A percentile compares a stretch with the other conserved stretches of the same genome.
Conservation (phyloP, 2,329 filamentous ascomycete genomes). For the Phaeomoniella chlamydospora region DNA sequence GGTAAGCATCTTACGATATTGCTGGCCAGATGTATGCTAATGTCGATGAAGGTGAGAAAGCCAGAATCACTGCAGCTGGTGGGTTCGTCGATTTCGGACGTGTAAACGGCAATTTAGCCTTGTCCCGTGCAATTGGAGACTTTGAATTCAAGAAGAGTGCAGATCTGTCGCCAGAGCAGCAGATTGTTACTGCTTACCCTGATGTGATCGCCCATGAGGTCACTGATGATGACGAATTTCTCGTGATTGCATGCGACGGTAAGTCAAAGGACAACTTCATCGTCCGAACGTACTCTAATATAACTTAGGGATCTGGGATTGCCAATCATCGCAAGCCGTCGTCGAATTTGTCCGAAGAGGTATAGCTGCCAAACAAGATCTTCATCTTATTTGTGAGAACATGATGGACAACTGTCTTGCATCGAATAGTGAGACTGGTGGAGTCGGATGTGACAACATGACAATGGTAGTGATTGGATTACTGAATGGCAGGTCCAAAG, state of each 20-base stretch:
- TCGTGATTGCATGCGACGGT: conserved; percentile 89
- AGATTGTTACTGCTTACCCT: conserved; percentile 94
- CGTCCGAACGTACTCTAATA: background rate
- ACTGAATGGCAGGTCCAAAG: conserved; percentile 80
- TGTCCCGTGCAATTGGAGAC: conserved; percentile 94
- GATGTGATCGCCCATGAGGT: conserved; percentile 88
- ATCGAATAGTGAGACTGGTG: conserved; percentile 93
- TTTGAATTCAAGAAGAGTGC: conserved; percentile 99
- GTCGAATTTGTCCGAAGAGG: conserved; percentile 93
- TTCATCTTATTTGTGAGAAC: conserved; percentile 94
- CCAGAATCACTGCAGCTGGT: conserved; percentile 85
- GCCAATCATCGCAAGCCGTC: conserved; percentile 94
- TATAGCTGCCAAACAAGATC: conserved; percentile 88
- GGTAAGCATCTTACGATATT: no score
- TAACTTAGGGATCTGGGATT: conserved; percentile 99
- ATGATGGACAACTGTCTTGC: conserved; percentile 99
- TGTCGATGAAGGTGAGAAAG: conserved; percentile 74
- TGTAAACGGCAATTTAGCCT: conserved; percentile 92
- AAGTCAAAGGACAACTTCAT: no score
- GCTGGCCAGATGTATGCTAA: no score
- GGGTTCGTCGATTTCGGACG: conserved; percentile 97
- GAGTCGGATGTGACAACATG: conserved; percentile 99
- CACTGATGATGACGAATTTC: conserved; percentile 85
- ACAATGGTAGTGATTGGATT: conserved; percentile 88
- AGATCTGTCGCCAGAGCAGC: conserved; percentile 90